Conservation (phyloP, 352 stramenopile genomes). For the Phytophthora cactorum region DNA sequence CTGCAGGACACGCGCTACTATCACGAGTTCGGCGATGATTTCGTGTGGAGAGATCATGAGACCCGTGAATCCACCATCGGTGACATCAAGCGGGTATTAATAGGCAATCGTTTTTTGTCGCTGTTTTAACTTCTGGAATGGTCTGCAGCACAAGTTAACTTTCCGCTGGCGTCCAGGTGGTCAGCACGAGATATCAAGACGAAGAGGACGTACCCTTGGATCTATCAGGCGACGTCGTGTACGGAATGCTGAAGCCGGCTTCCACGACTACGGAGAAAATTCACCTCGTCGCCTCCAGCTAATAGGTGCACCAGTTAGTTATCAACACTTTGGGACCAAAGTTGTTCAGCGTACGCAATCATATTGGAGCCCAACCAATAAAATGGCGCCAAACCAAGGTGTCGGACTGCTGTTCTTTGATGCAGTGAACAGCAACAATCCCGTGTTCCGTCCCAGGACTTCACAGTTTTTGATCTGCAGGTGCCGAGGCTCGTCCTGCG, state of each 20-base stretch:
- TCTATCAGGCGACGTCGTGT: constrained; percentile 53
- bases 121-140: background rate
- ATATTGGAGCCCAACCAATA: constrained; percentile 24
- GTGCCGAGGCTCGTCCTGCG: background rate
- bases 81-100: constrained; percentile 45
- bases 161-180: constrained; percentile 3
- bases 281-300: constrained; percentile 16
- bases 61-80: constrained; percentile 40
- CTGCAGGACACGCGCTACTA: constrained; percentile 68
- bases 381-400: constrained; percentile 17
- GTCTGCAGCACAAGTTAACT: background rate
- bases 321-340: background rate
- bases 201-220: constrained; percentile 31
- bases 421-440: constrained; percentile 14
- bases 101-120: background rate
- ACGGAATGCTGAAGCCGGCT: constrained; percentile 37
- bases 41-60: constrained; percentile 66
- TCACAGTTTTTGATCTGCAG: background rate
- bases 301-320: background rate
- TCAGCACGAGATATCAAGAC: constrained; percentile 8
- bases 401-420: constrained; percentile 6
- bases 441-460: constrained; percentile 3
- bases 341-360: constrained; percentile 21
- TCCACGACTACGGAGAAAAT: constrained; percentile 54
- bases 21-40: constrained; percentile 60